These are phyloP conservation scores for Aspergillus costaricaensis DNA, from an alignment of 2,329 filamentous ascomycete genomes.

Conservation along the genomic window DNA sequence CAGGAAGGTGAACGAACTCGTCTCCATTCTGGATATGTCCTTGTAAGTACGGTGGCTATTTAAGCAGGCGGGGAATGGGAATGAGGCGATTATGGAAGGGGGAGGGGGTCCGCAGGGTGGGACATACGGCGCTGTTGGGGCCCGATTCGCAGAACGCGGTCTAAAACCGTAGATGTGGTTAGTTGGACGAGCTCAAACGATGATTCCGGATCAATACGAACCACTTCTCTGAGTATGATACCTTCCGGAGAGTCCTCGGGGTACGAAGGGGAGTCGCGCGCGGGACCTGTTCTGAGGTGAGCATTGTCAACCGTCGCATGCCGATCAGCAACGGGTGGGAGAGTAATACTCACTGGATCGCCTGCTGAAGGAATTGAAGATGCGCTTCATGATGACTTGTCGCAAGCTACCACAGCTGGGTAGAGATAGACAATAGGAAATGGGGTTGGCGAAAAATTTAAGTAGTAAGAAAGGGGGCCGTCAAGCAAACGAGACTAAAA, in stretches of 20 bases:
- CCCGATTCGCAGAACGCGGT: conserved; percentile 80
- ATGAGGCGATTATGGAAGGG: conserved; percentile 5
- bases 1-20: conserved; percentile 88
- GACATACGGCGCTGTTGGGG: conserved; percentile 56
- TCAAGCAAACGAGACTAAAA: conserved; percentile 1
- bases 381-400: conserved; percentile 36
- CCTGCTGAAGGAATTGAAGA: conserved; percentile 35
- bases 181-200: conserved; percentile 3
- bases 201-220: conserved; percentile 22
- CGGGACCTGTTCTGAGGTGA: conserved; percentile 23
- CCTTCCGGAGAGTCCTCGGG: conserved; percentile 43
- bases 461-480: conserved; percentile 1
- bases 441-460: conserved; percentile 8
- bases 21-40: conserved; percentile 62
- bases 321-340: conserved; percentile 3
- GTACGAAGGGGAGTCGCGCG: conserved; percentile 25
- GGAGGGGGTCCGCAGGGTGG: not conserved
- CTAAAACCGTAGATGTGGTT: conserved; percentile 45
- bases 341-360: conserved; percentile 32
- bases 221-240: conserved; percentile 44
- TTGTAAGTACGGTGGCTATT: conserved; percentile 1
- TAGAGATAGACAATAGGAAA: conserved; percentile 7
- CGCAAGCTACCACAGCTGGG: not conserved
- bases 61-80: not conserved
- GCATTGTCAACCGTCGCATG: conserved; percentile 8